phyloP scores from a whole-genome alignment of 768 basidiomycete genomes.

The Zangia roseola region DNA sequence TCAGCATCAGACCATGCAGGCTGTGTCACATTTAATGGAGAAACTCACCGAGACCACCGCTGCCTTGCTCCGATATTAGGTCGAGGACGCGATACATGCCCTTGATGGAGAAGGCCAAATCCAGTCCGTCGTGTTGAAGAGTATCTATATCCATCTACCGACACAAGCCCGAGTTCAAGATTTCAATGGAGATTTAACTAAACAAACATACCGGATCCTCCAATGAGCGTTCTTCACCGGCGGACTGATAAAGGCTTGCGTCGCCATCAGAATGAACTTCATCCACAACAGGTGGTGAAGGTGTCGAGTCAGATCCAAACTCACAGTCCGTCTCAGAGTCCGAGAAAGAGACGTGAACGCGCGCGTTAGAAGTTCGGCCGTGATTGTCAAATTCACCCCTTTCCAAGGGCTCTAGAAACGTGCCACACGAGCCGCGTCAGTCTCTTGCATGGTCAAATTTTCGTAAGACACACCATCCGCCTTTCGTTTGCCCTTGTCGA shows the following conservation, averaged over 20 bases:
- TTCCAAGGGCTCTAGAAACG: conserved; percentile 12
- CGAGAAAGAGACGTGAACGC: background rate
- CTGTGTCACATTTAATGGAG: background rate
- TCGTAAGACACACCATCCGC: conserved; percentile 12
- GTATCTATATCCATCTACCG: conserved; percentile 20
- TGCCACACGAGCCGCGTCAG: background rate
- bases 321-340: conserved; percentile 7
- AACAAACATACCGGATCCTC: conserved; percentile 12
- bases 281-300: background rate
- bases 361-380: background rate
- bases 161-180: background rate
- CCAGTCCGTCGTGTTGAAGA: conserved; percentile 11
- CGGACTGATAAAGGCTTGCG: conserved; percentile 18
- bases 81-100: conserved; percentile 57
- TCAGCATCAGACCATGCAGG: background rate
- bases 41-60: conserved; percentile 48
- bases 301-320: conserved; percentile 1
- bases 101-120: conserved; percentile 33
- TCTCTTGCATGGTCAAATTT: background rate
- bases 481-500: conserved; percentile 22
- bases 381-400: background rate
- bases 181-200: background rate
- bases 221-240: conserved; percentile 1
- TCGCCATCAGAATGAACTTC: conserved; percentile 1
- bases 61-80: conserved; percentile 49